phyloP scores from a whole-genome alignment of 2,329 filamentous ascomycete species.

The Colletotrichum sp. region DNA sequence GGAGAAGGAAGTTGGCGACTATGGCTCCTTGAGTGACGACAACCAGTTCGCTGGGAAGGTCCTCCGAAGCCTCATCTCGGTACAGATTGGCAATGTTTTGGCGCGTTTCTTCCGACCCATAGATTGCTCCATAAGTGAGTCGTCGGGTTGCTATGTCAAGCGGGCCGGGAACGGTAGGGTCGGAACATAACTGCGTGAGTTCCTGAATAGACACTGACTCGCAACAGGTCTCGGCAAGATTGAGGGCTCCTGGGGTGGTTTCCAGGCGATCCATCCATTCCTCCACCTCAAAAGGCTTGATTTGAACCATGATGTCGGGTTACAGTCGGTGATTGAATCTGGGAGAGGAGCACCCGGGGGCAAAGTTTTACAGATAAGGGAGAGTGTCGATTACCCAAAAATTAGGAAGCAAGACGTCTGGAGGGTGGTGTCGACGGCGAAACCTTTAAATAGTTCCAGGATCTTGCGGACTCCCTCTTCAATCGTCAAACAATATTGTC shows the following conservation, averaged over 20 bases:
- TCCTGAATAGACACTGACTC: slow-evolving; percentile 76
- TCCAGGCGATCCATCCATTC: slow-evolving; percentile 70
- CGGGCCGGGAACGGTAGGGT: slow-evolving; percentile 47
- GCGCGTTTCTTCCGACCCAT: slow-evolving; percentile 69
- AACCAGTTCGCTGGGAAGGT: slow-evolving; percentile 58
- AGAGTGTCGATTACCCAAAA: background rate
- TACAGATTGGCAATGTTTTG: slow-evolving; percentile 70
- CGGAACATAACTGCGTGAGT: slow-evolving; percentile 62
- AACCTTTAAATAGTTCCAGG: background rate
- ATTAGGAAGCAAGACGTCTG: background rate
- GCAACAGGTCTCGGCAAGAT: slow-evolving; percentile 81
- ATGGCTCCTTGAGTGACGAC: slow-evolving; percentile 80
- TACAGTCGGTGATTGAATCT: background rate
- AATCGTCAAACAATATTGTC: background rate
- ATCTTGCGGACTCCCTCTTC: background rate
- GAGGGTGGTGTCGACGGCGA: background rate
- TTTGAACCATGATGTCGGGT: slow-evolving; percentile 33
- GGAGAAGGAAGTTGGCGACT: slow-evolving; percentile 74
- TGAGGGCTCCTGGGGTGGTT: slow-evolving; percentile 60
- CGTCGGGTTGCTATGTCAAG: slow-evolving; percentile 54
- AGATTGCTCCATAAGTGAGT: slow-evolving; percentile 75
- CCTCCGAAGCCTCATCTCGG: slow-evolving; percentile 49
- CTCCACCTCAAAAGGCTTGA: slow-evolving; percentile 68
- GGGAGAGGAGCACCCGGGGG: background rate
- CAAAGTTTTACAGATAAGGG: background rate